These are phyloP conservation scores for Tolypocladium pustulatum DNA, from an alignment of 2,329 filamentous ascomycete species.

Conservation along the genomic window DNA sequence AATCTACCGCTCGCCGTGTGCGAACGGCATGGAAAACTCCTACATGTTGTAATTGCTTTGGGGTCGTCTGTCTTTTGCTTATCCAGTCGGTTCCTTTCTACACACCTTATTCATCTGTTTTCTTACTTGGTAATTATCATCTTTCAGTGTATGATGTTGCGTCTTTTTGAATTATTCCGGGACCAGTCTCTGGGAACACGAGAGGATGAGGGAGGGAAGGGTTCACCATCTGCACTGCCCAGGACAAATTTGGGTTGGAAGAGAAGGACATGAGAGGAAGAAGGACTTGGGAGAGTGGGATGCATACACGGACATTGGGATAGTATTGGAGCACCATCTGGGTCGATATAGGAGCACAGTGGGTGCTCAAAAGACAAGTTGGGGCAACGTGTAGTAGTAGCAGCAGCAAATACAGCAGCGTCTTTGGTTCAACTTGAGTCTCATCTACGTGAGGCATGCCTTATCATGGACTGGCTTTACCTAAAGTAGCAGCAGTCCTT, in stretches of 20 bases:
- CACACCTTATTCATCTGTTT: slow-evolving; percentile 3
- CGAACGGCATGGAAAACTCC: slow-evolving; percentile 20
- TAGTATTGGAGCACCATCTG: not conserved
- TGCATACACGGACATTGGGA: not conserved
- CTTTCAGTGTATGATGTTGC: slow-evolving; percentile 21
- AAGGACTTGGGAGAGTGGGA: not conserved
- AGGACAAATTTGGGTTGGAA: not conserved
- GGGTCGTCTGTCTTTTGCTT: slow-evolving; percentile 12
- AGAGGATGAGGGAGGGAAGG: not conserved
- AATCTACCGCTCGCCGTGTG: slow-evolving; percentile 12
- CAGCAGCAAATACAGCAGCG: not conserved
- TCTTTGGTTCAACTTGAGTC: not conserved
- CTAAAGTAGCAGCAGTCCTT: not conserved
- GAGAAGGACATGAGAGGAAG: not conserved
- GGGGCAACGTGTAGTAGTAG: not conserved
- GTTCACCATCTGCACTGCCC: not conserved
- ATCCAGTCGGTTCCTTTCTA: slow-evolving; percentile 6
- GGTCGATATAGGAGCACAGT: not conserved
- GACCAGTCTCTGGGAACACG: not conserved
- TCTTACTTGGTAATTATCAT: slow-evolving; percentile 18
- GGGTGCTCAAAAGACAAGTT: not conserved
- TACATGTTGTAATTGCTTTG: slow-evolving; percentile 32
- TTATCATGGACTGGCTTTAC: not conserved
- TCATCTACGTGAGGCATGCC: not conserved
- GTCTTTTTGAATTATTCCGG: slow-evolving; percentile 4